Conservation (phyloP, 139 green algal genomes). For the Pleodorina starrii region DNA sequence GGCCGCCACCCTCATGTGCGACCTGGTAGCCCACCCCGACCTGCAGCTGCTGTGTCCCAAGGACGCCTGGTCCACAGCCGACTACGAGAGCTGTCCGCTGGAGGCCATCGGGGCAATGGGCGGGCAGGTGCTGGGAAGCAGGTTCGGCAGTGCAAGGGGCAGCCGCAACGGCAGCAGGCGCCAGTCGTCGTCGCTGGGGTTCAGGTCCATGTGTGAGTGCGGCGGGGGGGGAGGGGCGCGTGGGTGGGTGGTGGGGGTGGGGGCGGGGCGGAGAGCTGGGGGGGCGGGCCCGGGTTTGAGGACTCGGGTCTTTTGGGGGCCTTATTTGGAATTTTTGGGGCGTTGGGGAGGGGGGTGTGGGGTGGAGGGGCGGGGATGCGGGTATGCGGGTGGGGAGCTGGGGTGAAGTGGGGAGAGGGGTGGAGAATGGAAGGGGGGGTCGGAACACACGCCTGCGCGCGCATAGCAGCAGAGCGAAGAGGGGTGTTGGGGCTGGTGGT, state of each 20-base stretch:
- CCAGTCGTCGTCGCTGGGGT: conserved; percentile 42
- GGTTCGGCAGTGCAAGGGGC: conserved; percentile 53
- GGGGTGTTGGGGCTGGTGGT: too few species aligned
- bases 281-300: too few species aligned
- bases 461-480: too few species aligned
- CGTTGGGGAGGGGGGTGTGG: not conserved
- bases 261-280: not conserved
- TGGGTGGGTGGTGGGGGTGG: not conserved
- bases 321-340: too few species aligned
- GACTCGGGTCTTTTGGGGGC: too few species aligned
- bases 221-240: not conserved
- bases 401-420: too few species aligned
- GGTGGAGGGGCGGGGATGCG: too few species aligned
- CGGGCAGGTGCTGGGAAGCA: conserved; percentile 36
- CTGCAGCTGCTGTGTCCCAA: conserved; percentile 70
- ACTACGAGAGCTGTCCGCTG: conserved; percentile 78
- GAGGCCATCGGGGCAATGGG: conserved; percentile 54
- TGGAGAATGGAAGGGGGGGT: too few species aligned
- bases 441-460: too few species aligned
- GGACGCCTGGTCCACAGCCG: conserved; percentile 70
- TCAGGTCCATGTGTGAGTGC: not conserved
- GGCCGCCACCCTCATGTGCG: conserved; percentile 60
- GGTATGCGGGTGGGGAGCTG: too few species aligned
- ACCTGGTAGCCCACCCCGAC: conserved; percentile 63
- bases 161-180: conserved; percentile 45